phyloP scores from a whole-genome alignment of 2,329 filamentous ascomycete genomes.

The Cyclaneusma minus region DNA sequence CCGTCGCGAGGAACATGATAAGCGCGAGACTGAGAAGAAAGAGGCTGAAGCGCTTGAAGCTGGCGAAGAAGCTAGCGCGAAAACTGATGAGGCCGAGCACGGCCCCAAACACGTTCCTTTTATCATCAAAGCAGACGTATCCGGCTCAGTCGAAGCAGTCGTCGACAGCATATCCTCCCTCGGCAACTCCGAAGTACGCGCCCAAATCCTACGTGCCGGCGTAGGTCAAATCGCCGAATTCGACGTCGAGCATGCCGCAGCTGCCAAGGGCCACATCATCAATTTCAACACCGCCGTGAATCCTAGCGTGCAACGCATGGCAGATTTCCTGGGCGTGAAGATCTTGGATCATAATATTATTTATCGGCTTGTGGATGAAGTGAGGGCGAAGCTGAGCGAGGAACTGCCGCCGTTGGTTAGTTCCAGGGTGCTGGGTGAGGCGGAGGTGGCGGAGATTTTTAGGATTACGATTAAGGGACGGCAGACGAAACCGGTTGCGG shows the following conservation, averaged over 20 bases:
- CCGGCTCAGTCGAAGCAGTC: conserved; percentile 86
- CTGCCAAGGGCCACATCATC: conserved; percentile 61
- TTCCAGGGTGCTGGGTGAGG: conserved; percentile 68
- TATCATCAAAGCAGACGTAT: conserved; percentile 83
- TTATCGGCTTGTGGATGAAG: conserved; percentile 62
- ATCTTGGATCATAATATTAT: conserved; percentile 82
- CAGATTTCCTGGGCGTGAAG: conserved; percentile 54
- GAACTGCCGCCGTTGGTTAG: conserved; percentile 51
- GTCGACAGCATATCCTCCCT: conserved; percentile 60
- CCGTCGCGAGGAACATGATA: conserved; percentile 39
- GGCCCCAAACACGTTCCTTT: conserved; percentile 53
- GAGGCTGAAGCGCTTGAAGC: conserved; percentile 27
- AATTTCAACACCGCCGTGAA: conserved; percentile 71
- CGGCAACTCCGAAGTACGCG: conserved; percentile 70
- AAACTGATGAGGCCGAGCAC: conserved; percentile 19
- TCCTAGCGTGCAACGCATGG: conserved; percentile 50
- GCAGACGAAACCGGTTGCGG: conserved; percentile 61
- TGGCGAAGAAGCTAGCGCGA: conserved; percentile 22
- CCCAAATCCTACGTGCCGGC: conserved; percentile 60
- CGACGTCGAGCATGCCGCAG: conserved; percentile 76
- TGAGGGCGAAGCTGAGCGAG: conserved; percentile 51
- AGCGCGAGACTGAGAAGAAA: conserved; percentile 42
- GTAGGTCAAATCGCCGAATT: conserved; percentile 72
- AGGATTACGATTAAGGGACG: conserved; percentile 65
- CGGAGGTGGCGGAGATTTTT: conserved; percentile 72